Evolutionary conservation across 1,284 basidiomycete species (phyloP), one percentile per base, ranked within the genome.

Genomic region (Tilletia horrida): DNA sequence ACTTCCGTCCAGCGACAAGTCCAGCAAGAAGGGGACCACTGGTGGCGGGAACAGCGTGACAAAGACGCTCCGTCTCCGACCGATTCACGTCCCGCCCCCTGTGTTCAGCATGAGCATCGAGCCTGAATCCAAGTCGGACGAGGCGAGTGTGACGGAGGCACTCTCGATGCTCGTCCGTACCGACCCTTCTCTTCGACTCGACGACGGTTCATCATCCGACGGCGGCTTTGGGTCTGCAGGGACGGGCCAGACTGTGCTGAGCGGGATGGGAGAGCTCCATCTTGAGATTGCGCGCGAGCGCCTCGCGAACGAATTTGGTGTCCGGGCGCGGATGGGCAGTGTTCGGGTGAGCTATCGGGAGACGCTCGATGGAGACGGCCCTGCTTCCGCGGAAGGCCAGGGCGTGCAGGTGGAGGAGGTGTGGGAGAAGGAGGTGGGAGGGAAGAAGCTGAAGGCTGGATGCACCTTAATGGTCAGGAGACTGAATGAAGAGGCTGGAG

Each of bases 241-340:
- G 1, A 91, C 93, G 70, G 91, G 91, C 0, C 91, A 94, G 76
- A 85, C 91, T 44, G 85, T 94, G 44, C 85, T 92, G 1, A 90
- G 92, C 73, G 91, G 91, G 3, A 87, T 93, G 66, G 91, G 91
- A 14, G 88, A 90, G 45, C 85, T 94, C 31, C 91, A 94, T 79
- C 86, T 94, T 7, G 92, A 94, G 81, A 93, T 94, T 67, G 86
- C 92, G 1, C 90, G 91, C 81, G 87, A 88, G 44, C 85, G 92
- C 29, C 83, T 94, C 40, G 85, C 85, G 65, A 88, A 91, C 69
- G 92, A 93, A 82, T 94, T 90, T 87, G 86, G 87, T 31, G 91
- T 85, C 21, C 85, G 87, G 48, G 92, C 91, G 71, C 87, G 91
- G 76, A 86, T 92, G 76, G 91, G 92, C 2, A 84, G 83, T 65